Evolutionary conservation across 1,284 basidiomycete genomes (phyloP).

Genomic region (Sphaerobolus stellatus): DNA sequence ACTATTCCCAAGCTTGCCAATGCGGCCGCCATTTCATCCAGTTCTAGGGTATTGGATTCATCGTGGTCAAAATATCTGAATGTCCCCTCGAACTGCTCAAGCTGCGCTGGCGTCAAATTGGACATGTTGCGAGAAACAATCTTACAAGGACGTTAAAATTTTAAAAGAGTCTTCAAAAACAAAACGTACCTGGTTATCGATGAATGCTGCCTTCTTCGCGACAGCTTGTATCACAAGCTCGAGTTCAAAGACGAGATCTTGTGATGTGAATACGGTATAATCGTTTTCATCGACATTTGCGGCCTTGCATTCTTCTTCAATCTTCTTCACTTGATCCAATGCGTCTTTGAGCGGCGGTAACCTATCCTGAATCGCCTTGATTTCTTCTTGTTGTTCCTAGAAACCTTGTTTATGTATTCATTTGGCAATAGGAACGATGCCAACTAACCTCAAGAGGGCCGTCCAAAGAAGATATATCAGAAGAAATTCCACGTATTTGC

Average conservation of each 20-base stretch:
- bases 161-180: not conserved
- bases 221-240: constrained; percentile 81
- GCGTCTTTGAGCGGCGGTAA: constrained; percentile 61
- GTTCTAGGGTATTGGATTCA: constrained; percentile 82
- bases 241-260: constrained; percentile 90
- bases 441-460: constrained; percentile 73
- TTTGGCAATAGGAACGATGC: not conserved
- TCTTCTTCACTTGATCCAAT: constrained; percentile 54
- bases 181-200: constrained; percentile 84
- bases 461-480: constrained; percentile 72
- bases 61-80: constrained; percentile 98
- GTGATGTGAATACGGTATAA: constrained; percentile 87
- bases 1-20: constrained; percentile 93
- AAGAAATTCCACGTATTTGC: constrained; percentile 68
- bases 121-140: constrained; percentile 91
- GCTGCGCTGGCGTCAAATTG: constrained; percentile 90
- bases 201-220: constrained; percentile 89
- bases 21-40: constrained; percentile 89
- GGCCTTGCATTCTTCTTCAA: constrained; percentile 77
- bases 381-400: constrained; percentile 55
- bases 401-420: constrained; percentile 18
- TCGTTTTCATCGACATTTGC: constrained; percentile 98
- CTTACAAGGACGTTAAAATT: constrained; percentile 37
- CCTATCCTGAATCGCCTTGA: constrained; percentile 59
- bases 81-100: constrained; percentile 96